Conservation (phyloP, 495 filamentous ascomycete genomes). For the Neurospora sp. region DNA sequence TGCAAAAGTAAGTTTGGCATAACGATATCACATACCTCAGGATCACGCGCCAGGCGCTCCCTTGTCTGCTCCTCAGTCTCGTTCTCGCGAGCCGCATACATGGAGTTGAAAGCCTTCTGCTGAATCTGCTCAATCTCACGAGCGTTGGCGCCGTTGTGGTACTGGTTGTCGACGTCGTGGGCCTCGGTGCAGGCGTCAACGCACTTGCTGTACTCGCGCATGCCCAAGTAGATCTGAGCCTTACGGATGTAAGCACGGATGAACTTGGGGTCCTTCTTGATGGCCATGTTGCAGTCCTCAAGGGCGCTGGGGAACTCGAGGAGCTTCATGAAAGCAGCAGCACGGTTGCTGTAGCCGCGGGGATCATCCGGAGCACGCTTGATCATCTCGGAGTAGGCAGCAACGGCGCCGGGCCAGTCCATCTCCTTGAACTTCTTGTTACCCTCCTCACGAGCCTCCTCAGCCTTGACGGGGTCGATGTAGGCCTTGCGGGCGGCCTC, state of each 20-base stretch:
- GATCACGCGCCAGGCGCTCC: constrained; percentile 83
- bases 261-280: constrained; percentile 84
- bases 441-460: constrained; percentile 89
- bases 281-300: constrained; percentile 83
- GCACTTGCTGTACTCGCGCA: constrained; percentile 94
- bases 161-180: constrained; percentile 55
- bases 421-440: constrained; percentile 93
- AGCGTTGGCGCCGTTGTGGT: constrained; percentile 57
- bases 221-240: constrained; percentile 83
- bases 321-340: constrained; percentile 91
- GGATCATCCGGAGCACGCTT: constrained; percentile 91
- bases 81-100: constrained; percentile 79
- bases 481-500: constrained; percentile 69
- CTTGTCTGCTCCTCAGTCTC: constrained; percentile 96
- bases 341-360: constrained; percentile 92
- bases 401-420: constrained; percentile 93
- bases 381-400: constrained; percentile 92
- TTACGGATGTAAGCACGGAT: constrained; percentile 93
- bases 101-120: constrained; percentile 86
- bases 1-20: background rate
- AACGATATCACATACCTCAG: constrained; percentile 58
- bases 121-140: constrained; percentile 89
- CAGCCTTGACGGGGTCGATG: constrained; percentile 81
- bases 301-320: constrained; percentile 90
- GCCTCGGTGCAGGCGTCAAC: constrained; percentile 83